Evolutionary conservation across 108 stramenopile genomes (phyloP), one percentile per base, ranked within the genome.

Genomic region (Mayamaea pseudoterrestris): DNA sequence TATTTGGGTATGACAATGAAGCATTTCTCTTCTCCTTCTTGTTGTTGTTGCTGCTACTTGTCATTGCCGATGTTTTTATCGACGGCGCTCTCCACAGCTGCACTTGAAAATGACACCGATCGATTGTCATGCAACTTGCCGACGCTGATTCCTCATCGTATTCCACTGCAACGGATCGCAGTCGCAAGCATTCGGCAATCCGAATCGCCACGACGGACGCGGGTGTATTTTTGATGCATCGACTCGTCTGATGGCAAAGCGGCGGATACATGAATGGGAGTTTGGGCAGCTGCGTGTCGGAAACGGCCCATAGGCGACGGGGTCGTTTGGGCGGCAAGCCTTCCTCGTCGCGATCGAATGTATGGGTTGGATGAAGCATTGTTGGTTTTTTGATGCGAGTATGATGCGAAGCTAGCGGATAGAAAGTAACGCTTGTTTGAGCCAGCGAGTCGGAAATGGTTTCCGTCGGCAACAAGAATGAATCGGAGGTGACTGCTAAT

Each of bases 121-220:
- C 68, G 24, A 60, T 53, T 5, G 67, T 69, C 60, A 72, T 49
- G 42, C 53, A 55, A 1, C 53, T 62, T 16, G 75, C 75, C 8
- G 64, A 66, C 3, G 43, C 41, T 40, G 66, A 20, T 44, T 75
- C 75, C 17, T 66, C 67, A 32, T 77, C 75, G 32, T 69, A 77
- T 59, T 77, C 75, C 0, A 63, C 71, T 2, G 67, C 57, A 22
- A 77, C 66, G 9, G 46, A 50, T 35, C 70, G 66, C 30, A 54
- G 55, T 16, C 59, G 46, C 26, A 77, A 52, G 30, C 67, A 71
- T 45, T 72, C 60, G 12, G 63, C 27, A 22, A 77, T 77, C 8
- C 75, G 66, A 2, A 60, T 47, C 5, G 69, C 70, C 2, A 77
- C 68, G 0, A 69, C 61, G 1, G 75, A 77, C 6, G 75, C 67